A percentile compares a stretch with the other conserved stretches of the same genome.
Evolutionary conservation across 345 rosid genomes (phyloP).

Genomic region (Aegle marmelos): DNA sequence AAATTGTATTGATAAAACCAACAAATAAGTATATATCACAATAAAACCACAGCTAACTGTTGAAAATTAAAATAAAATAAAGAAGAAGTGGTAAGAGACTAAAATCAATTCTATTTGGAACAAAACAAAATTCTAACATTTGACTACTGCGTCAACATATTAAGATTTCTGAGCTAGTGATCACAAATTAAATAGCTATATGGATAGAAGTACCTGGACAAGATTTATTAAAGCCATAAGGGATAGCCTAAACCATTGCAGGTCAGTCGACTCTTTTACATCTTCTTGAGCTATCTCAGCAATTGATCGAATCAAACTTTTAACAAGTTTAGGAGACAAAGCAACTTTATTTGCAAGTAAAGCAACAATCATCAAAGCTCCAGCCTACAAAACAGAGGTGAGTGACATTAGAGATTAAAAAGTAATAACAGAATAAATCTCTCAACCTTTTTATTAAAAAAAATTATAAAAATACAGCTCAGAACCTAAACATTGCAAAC

Average conservation of each 20-base stretch:
- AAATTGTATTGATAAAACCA: background rate
- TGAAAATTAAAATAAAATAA: background rate
- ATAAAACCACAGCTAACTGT: background rate
- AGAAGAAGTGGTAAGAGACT: background rate
- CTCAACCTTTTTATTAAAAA: background rate
- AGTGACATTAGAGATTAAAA: conserved; percentile 3
- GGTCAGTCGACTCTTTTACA: conserved; percentile 60
- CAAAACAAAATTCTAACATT: background rate
- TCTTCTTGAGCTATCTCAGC: conserved; percentile 61
- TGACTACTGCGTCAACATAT: background rate
- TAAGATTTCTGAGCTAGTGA: background rate
- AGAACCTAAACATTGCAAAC: background rate
- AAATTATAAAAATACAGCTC: background rate
- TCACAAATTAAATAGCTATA: background rate
- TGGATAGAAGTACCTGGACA: conserved; percentile 60
- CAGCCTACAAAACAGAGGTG: conserved; percentile 53
- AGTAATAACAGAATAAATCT: background rate
- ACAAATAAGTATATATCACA: background rate
- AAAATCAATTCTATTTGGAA: background rate
- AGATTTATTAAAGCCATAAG: conserved; percentile 70
- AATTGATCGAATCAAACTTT: conserved; percentile 65
- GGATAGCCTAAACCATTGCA: conserved; percentile 64
- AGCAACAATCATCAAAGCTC: conserved; percentile 84
- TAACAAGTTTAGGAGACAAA: conserved; percentile 66
- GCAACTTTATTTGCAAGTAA: conserved; percentile 66